These are phyloP conservation scores for Sanghuangporus sanghuang DNA, from an alignment of 1,284 basidiomycete genomes.

Conservation along the genomic window DNA sequence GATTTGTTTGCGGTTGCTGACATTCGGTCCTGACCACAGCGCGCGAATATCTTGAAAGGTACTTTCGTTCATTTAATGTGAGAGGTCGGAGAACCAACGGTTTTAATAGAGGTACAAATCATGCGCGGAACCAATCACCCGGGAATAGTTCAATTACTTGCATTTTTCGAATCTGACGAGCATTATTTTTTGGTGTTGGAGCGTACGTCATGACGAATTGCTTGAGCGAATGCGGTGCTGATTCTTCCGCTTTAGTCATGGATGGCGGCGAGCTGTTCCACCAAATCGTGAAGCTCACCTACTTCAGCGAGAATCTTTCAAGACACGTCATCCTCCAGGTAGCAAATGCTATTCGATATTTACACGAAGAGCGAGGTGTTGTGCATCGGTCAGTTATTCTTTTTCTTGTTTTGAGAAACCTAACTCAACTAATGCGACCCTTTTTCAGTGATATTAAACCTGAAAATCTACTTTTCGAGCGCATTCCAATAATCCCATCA, in stretches of 20 bases:
- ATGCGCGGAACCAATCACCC: conserved; percentile 95
- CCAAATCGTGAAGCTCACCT: conserved; percentile 99
- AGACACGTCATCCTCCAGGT: conserved; percentile 98
- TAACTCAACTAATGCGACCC: background rate
- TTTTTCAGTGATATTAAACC: conserved; percentile 86
- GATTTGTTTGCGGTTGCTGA: conserved; percentile 27
- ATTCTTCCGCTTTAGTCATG: conserved; percentile 59
- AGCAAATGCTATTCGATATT: conserved; percentile 90
- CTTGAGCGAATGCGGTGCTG: background rate
- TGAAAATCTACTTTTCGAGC: conserved; percentile 94
- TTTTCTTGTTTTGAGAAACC: background rate
- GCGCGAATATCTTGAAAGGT: conserved; percentile 97
- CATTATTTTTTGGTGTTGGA: conserved; percentile 96
- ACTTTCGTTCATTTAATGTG: background rate
- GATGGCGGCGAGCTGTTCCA: conserved; percentile 98
- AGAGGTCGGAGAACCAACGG: background rate
- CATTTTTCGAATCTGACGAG: conserved; percentile 89
- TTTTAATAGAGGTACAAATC: conserved; percentile 86
- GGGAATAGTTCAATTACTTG: conserved; percentile 83
- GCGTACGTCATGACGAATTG: conserved; percentile 44
- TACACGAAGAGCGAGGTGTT: conserved; percentile 97
- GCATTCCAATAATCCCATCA: conserved; percentile 90
- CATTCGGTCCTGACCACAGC: conserved; percentile 45
- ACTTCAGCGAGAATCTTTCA: conserved; percentile 93
- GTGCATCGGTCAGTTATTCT: conserved; percentile 71